Percentiles rank a stretch among this genome's conserved stretches.
Evolutionary conservation across 345 rosid species (phyloP).

Genomic region (Cardiospermum halicacabum): DNA sequence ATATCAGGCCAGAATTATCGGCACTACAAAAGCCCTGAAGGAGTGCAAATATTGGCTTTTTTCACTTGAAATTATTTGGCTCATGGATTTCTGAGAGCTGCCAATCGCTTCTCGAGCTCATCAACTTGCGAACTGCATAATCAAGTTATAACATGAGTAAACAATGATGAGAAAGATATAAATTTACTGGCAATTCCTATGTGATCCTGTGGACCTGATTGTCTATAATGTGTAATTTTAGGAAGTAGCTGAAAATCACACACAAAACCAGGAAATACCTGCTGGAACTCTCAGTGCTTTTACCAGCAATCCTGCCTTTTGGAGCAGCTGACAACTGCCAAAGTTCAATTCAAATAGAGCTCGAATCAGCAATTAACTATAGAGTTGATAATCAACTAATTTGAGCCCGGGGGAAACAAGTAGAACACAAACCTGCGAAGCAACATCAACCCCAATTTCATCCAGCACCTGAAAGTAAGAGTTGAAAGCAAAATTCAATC

Average conservation of each 20-base stretch:
- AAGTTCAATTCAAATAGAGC: slow-evolving; percentile 15
- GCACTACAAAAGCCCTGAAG: slow-evolving; percentile 4
- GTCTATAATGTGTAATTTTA: neutral
- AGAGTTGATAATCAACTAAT: slow-evolving; percentile 1
- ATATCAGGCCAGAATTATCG: slow-evolving; percentile 5
- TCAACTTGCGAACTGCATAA: slow-evolving; percentile 60
- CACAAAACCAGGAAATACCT: slow-evolving; percentile 42
- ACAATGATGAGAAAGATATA: neutral
- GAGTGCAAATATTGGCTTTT: neutral
- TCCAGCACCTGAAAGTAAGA: slow-evolving; percentile 67
- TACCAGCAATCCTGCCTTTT: slow-evolving; percentile 65
- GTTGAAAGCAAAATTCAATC: neutral
- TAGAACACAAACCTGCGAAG: slow-evolving; percentile 71
- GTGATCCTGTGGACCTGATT: neutral
- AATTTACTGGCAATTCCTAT: neutral
- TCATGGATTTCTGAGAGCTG: slow-evolving; percentile 70
- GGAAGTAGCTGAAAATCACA: neutral
- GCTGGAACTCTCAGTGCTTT: slow-evolving; percentile 51
- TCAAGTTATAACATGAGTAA: neutral
- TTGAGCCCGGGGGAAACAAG: neutral
- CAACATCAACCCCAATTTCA: slow-evolving; percentile 92
- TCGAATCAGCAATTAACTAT: slow-evolving; percentile 10
- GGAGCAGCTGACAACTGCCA: slow-evolving; percentile 81
- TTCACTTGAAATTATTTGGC: neutral
- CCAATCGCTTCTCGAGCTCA: slow-evolving; percentile 91